Conservation (phyloP, 805 yeast species). For the Priceomyces castillae region DNA sequence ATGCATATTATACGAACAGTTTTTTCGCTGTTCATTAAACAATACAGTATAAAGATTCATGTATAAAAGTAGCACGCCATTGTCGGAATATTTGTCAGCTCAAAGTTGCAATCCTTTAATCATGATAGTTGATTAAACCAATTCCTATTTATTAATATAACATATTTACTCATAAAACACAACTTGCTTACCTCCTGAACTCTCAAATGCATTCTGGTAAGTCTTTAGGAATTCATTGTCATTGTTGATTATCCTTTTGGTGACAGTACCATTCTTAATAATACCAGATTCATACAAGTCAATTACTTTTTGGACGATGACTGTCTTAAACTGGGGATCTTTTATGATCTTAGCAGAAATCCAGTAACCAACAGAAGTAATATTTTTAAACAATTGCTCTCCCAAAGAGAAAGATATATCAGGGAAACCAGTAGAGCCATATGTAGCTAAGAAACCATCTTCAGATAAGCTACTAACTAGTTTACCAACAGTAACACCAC, state of each 20-base stretch:
- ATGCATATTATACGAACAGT: too few species aligned
- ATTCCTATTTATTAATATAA: too few species aligned
- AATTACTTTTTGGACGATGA: slow-evolving; percentile 54
- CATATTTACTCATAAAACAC: slow-evolving; percentile 22
- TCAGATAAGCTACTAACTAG: slow-evolving; percentile 24
- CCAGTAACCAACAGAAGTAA: slow-evolving; percentile 31
- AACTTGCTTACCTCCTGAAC: slow-evolving; percentile 45
- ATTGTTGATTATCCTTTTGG: slow-evolving; percentile 35
- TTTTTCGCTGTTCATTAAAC: too few species aligned
- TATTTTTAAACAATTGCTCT: slow-evolving; percentile 29
- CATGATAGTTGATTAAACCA: neutral
- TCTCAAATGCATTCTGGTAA: slow-evolving; percentile 43
- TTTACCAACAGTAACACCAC: slow-evolving; percentile 21
- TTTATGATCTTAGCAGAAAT: slow-evolving; percentile 23
- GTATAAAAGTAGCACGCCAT: too few species aligned
- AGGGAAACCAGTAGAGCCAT: slow-evolving; percentile 21
- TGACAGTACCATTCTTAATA: slow-evolving; percentile 46
- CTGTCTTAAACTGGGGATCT: slow-evolving; percentile 57
- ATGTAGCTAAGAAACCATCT: slow-evolving; percentile 27
- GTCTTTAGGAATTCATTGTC: slow-evolving; percentile 42
- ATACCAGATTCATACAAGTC: slow-evolving; percentile 58
- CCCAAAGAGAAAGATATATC: slow-evolving; percentile 18
- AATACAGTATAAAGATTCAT: too few species aligned
- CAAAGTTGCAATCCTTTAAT: neutral
- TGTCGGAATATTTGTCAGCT: too few species aligned